Base-by-base conservation (phyloP, 495 filamentous ascomycete species). In the Penicillium flavigenum region DNA sequence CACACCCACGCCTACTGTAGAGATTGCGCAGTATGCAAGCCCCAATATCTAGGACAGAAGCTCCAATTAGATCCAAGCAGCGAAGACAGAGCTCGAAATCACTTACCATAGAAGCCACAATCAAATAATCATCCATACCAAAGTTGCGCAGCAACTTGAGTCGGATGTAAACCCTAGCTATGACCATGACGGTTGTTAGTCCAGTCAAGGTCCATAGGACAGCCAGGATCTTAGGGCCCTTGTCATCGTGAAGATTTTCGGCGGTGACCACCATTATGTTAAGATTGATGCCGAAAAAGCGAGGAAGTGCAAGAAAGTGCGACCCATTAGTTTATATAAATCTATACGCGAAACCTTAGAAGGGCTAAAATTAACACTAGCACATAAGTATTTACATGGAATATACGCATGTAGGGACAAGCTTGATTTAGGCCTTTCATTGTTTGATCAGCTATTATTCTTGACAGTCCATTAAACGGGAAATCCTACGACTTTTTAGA, bases 121-220 rank as follows among this genome's bases (percentile, higher is more conserved):
- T 79, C 38, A 79, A 70, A 45, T 74, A 79, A 61, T 85, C 81
- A 69, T 84, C 81, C 24, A 62, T 48, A 3, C 81, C 80, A 5
- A 80, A 45, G 39, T 71, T 78, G 19, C 70, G 73, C 26, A 79
- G 57, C 52, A 83, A 4, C 36, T 17, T 68, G 20, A 65, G 36
- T 9, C 81, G 77, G 43, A 81, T 81, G 42, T 71, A 82, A 26
- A 82, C 67, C 45, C 82, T 72, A 22, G 73, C 61, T 0, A 65
- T 62, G 14, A 78, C 68, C 0, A 72, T 50, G 8, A 77, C 24
- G 17, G 65, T 50, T 0, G 76, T 73, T 5, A 75, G 31, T 1
- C 63, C 61, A 7, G 70, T 73, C 51, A 78, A 49, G 10, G 59
- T 53, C 76, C 73, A 76, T 24, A 77, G 67, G 0, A 74, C 75